Base-by-base conservation (phyloP, 2,329 filamentous ascomycete genomes). In the Penicillium aurantiogriseum region DNA sequence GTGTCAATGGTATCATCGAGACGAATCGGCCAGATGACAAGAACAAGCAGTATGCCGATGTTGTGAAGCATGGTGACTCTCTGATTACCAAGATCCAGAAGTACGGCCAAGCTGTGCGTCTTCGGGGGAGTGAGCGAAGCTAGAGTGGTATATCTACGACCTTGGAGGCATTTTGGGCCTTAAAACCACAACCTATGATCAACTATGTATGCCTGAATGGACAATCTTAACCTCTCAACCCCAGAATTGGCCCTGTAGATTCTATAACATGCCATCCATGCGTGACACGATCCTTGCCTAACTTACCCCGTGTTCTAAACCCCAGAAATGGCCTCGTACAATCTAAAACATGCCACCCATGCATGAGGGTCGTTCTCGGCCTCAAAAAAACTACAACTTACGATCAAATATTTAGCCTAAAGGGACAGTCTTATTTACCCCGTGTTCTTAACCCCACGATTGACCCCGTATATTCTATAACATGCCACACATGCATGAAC, bases 11-110 rank as follows among this genome's bases (percentile, higher is more conserved):
- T 65, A 90, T 97, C 67, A 97, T 99, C 69, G 94, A 97, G 83
- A 99, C 94, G 44, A 97, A 97, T 80, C 85, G 94, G 54, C 92
- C 93, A 9, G 94, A 97, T 74, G 92, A 96, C 80, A 99, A 99
- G 87, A 97, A 97, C 83, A 97, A 96, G 84, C 94, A 99, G 80
- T 99, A 99, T 78, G 90, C 92, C 69, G 94, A 99, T 69, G 92
- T 97, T 38, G 92, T 99, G 60, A 94, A 94, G 80, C 94, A 97
- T 75, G 94, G 94, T 33, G 94, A 99, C 76, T 90, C 96, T 77
- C 83, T 99, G 62, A 97, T 99, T 74, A 99, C 94, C 57, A 99
- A 99, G 83, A 82, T 99, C 67, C 94, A 99, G 80, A 99, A 99
- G 83, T 99, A 99, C 76, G 94, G 94, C 44, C 94, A 99, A 78